Evolutionary conservation across 108 stramenopile genomes (phyloP), one percentile per base, ranked within the genome.

Genomic region (Pseudonitzschia delicatissima): DNA sequence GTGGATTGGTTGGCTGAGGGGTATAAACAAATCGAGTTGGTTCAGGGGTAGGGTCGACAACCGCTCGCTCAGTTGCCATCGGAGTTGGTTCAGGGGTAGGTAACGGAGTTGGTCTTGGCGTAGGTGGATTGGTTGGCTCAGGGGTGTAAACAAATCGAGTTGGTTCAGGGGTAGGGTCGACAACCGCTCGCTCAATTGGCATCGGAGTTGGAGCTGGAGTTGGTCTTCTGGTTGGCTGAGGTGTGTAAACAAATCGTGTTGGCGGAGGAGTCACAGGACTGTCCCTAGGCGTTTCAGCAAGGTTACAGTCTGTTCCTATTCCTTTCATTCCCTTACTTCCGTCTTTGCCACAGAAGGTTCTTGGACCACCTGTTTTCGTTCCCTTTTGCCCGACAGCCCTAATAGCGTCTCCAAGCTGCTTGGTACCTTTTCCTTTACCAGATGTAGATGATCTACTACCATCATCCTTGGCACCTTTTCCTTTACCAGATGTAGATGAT

Each of bases 11-110:
- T 55, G 53, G 53, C 26, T 55, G 53, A 11, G 53, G 53, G 31
- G 53, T 55, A 27, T 55, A 55, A 11, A 55, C 53, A 55, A 55
- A 55, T 55, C 31, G 29, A 34, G 53, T 33, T 33, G 53, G 42
- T 5, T 44, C 42, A n/a, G 42, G 13, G 17, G 6, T n/a, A 44
- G 42, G 17, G 2, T 3, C 17, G 3, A n/a, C 42, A n/a, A 7
- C 7, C 42, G 42, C 17, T 7, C 17, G 6, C 2, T 2, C n/a
- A n/a, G 42, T 44, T 44, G 3, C 17, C 6, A 6, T 2, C 2
- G 42, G 42, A n/a, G 42, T 44, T 2, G 42, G 42, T 7, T 5
- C 42, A 6, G 7, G 42, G 2, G 42, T 7, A n/a, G 42, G 42
- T 44, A 2, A 1, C 2, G 42, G 42, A n/a, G 42, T 44, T 44